phyloP scores from a whole-genome alignment of 768 basidiomycete species.

The Neoboletus brunneissimus region DNA sequence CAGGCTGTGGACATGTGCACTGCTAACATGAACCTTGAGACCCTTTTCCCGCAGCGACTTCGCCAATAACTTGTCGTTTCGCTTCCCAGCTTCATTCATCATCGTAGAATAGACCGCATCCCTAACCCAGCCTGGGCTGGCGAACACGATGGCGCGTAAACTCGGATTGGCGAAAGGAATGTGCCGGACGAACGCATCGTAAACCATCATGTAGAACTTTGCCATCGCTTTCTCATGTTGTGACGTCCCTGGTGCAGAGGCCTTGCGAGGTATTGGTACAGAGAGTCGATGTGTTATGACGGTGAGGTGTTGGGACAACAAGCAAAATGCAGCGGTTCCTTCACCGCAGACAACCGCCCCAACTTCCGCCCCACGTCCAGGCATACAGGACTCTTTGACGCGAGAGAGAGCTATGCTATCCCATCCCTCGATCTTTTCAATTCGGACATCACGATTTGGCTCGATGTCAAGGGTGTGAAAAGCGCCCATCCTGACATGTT shows the following conservation, averaged over 20 bases:
- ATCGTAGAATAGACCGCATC: slow-evolving; percentile 86
- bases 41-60: slow-evolving; percentile 77
- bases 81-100: slow-evolving; percentile 72
- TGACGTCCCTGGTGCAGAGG: slow-evolving; percentile 72
- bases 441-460: slow-evolving; percentile 82
- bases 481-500: slow-evolving; percentile 87
- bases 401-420: slow-evolving; percentile 83
- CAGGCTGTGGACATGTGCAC: slow-evolving; percentile 92
- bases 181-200: slow-evolving; percentile 83
- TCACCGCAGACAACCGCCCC: slow-evolving; percentile 96
- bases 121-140: slow-evolving; percentile 94
- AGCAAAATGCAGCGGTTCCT: slow-evolving; percentile 90
- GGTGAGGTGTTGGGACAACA: slow-evolving; percentile 97
- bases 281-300: slow-evolving; percentile 88
- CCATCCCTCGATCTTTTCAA: slow-evolving; percentile 88
- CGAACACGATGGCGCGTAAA: slow-evolving; percentile 90
- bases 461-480: slow-evolving; percentile 95
- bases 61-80: slow-evolving; percentile 81
- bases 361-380: slow-evolving; percentile 95
- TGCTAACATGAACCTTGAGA: slow-evolving; percentile 87
- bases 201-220: slow-evolving; percentile 82
- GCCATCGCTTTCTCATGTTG: slow-evolving; percentile 90
- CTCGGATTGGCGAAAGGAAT: slow-evolving; percentile 75
- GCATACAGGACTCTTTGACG: slow-evolving; percentile 83
- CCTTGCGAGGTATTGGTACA: slow-evolving; percentile 86